Evolutionary conservation across 2,329 filamentous ascomycete species (phyloP), one percentile per base, ranked within the genome.

Genomic region (Epichloe hybrida): DNA sequence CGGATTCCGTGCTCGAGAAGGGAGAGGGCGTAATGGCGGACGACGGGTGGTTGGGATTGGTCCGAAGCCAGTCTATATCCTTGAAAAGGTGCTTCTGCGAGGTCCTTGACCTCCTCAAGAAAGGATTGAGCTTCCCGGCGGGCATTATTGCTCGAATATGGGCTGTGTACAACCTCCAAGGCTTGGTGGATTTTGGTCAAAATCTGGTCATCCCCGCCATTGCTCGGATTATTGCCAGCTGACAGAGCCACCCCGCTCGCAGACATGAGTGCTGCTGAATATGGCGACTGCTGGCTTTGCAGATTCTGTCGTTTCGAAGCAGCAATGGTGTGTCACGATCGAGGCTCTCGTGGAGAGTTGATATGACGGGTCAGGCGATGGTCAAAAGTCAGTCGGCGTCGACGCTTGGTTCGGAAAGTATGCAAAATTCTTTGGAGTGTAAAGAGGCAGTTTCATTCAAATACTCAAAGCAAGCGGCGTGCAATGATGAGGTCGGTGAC

Each of bases 21-120:
- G 31, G 90, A 94, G 35, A 98, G 77, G 52, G 90, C 93, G 66
- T 94, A 98, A 69, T 97, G 90, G 59, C 93, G 85, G 51, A 97
- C 86, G 50, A 93, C 79, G 40, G 88, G 80, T 50, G 86, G 78
- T 63, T 94, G 88, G 38, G 76, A 72, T 61, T 75, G 77, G 66
- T 93, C 83, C 57, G 80, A 80, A 43, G 90, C 90, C 53, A 98
- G 79, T 23, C 78, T 77, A 68, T 88, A 95, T 57, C 93, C 93
- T 69, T 93, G 84, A 46, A 85, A 81, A 2, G 89, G 88, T 5
- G 91, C 90, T 60, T 90, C 82, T 52, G 80, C 74, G 59, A 85
- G 79, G 45, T 80, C 76, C 70, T 96, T 97, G 61, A 95, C 78
- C 21, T 84, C 72, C 64, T 98, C 93, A 57, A 98, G 83, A 62